Conservation (phyloP, 257 asterid species). For the Dorcoceras hygrometricum region DNA sequence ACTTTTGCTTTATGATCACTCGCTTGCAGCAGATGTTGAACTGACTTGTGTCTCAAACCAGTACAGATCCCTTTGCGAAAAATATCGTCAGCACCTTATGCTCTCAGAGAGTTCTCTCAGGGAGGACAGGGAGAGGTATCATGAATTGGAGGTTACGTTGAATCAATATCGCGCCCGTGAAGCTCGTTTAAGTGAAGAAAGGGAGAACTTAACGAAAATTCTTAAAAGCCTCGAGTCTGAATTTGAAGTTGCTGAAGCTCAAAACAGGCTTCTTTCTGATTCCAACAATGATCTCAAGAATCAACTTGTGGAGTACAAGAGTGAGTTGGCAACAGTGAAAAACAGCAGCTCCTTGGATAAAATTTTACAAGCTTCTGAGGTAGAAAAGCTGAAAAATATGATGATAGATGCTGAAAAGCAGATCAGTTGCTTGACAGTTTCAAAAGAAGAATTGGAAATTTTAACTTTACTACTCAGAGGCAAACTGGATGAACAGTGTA, state of each 20-base stretch:
- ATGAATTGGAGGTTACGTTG: slow-evolving; percentile 39
- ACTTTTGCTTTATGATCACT: slow-evolving; percentile 46
- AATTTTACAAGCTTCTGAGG: slow-evolving; percentile 35
- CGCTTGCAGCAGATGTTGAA: slow-evolving; percentile 55
- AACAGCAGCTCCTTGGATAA: slow-evolving; percentile 34
- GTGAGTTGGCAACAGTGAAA: slow-evolving; percentile 37
- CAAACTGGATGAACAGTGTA: slow-evolving; percentile 52
- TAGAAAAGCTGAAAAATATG: slow-evolving; percentile 36
- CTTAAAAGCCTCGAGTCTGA: slow-evolving; percentile 47
- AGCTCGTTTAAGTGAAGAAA: slow-evolving; percentile 48
- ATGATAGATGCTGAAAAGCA: slow-evolving; percentile 53
- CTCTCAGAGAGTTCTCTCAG: slow-evolving; percentile 39
- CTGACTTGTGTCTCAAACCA: slow-evolving; percentile 44
- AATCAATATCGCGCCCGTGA: slow-evolving; percentile 44
- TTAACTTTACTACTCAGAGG: slow-evolving; percentile 43
- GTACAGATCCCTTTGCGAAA: slow-evolving; percentile 39
- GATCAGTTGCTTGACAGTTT: slow-evolving; percentile 32
- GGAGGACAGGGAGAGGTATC: slow-evolving; percentile 47
- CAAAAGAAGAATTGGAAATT: slow-evolving; percentile 68
- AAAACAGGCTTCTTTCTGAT: slow-evolving; percentile 55
- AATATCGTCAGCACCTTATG: slow-evolving; percentile 39
- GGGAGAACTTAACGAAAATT: slow-evolving; percentile 31
- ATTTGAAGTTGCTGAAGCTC: slow-evolving; percentile 47
- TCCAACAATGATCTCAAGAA: slow-evolving; percentile 34
- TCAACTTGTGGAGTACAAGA: slow-evolving; percentile 47